phyloP scores from a whole-genome alignment of 2,329 filamentous ascomycete species.

The Pseudocercospora cruenta region DNA sequence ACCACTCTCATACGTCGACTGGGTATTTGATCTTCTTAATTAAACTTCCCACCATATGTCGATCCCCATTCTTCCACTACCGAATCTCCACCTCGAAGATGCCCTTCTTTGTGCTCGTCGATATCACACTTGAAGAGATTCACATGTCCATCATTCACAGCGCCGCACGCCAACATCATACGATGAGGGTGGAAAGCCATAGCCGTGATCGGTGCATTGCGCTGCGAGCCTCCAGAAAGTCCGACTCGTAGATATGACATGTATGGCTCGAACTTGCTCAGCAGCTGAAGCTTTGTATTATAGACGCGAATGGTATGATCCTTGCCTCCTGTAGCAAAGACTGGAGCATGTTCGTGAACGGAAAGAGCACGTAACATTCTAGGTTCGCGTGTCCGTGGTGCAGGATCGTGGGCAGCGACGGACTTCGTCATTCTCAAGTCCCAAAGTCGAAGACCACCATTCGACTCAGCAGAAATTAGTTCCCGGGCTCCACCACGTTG shows the following conservation, averaged over 20 bases:
- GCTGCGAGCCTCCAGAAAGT: slow-evolving; percentile 25
- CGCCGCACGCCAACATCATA: slow-evolving; percentile 86
- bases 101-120: slow-evolving; percentile 21
- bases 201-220: slow-evolving; percentile 77
- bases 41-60: neutral
- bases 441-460: slow-evolving; percentile 94
- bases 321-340: slow-evolving; percentile 92
- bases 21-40: neutral
- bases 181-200: slow-evolving; percentile 95
- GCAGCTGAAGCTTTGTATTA: slow-evolving; percentile 69
- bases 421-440: slow-evolving; percentile 73
- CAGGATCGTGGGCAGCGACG: slow-evolving; percentile 31
- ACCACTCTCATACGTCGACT: neutral
- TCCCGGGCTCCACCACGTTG: slow-evolving; percentile 93
- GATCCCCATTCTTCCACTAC: slow-evolving; percentile 17
- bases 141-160: slow-evolving; percentile 84
- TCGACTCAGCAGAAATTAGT: slow-evolving; percentile 84
- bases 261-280: slow-evolving; percentile 87
- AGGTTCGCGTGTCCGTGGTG: slow-evolving; percentile 53
- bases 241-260: slow-evolving; percentile 58
- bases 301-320: slow-evolving; percentile 88
- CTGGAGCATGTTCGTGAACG: slow-evolving; percentile 93
- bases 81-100: slow-evolving; percentile 10
- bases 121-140: slow-evolving; percentile 68
- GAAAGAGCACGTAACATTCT: slow-evolving; percentile 69